Percentiles rank a stretch among this genome's conserved stretches.
Conservation (phyloP, 1,284 basidiomycete species). For the Microbotryum intermedium region DNA sequence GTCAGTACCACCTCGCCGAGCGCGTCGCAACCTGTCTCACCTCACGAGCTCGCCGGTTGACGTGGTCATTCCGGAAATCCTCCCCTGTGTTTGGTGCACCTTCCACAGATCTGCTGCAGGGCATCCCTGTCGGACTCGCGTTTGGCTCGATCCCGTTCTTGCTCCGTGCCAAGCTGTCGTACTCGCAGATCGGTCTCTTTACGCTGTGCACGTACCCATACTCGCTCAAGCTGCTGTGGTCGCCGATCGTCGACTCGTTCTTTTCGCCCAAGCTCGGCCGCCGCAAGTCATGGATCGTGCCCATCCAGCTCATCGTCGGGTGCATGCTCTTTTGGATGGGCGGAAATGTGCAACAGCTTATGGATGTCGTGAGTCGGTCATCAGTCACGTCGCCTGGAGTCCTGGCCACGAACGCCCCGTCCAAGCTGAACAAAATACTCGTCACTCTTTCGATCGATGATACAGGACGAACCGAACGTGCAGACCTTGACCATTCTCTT, state of each 20-base stretch:
- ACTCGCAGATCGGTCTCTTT: constrained; percentile 92
- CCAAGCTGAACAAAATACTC: not conserved
- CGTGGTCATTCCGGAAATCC: not conserved
- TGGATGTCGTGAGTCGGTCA: constrained; percentile 64
- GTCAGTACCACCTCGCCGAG: not conserved
- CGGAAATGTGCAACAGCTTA: constrained; percentile 63
- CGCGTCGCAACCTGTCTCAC: not conserved
- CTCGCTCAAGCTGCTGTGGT: constrained; percentile 95
- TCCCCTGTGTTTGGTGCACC: not conserved
- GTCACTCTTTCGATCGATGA: not conserved
- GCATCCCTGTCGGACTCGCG: constrained; percentile 72
- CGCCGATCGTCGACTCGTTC: constrained; percentile 89
- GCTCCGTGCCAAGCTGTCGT: constrained; percentile 85
- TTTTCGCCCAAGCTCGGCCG: constrained; percentile 75
- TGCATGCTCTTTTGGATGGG: constrained; percentile 82
- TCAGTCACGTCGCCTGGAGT: constrained; percentile 1
- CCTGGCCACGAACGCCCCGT: not conserved
- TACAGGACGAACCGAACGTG: constrained; percentile 71
- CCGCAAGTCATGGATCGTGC: constrained; percentile 97
- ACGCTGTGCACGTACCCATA: constrained; percentile 93
- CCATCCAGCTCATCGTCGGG: constrained; percentile 88
- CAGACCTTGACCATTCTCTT: constrained; percentile 75
- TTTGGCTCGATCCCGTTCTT: constrained; percentile 91
- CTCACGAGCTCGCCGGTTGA: not conserved
- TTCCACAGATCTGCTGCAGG: constrained; percentile 75